A percentile compares a stretch with the other conserved stretches of the same genome.
Evolutionary conservation across 2,329 filamentous ascomycete genomes (phyloP).

Genomic region (Aspergillus felis): DNA sequence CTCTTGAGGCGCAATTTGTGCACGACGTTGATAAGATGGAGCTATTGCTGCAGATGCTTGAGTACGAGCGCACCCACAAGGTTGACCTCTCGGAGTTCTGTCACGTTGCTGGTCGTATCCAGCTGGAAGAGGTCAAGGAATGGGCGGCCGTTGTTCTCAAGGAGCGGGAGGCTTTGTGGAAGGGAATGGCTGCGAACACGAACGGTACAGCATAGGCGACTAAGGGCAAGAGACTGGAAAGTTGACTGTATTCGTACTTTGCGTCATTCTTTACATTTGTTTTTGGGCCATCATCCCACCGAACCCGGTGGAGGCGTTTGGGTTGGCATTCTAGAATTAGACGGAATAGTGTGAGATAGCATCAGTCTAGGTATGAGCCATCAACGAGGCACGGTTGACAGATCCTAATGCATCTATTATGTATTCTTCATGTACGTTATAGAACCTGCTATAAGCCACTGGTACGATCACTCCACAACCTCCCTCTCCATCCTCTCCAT

Average conservation of each 20-base stretch:
- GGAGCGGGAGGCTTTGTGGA: conserved; percentile 74
- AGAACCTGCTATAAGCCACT: not conserved
- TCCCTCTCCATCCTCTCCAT: conserved; percentile 46
- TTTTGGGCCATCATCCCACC: conserved; percentile 1
- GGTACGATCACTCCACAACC: conserved; percentile 24
- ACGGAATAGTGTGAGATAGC: not conserved
- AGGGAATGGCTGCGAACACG: conserved; percentile 25
- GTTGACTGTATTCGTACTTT: conserved; percentile 4
- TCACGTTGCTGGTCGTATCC: conserved; percentile 69
- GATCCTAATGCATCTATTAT: not conserved
- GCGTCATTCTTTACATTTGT: conserved; percentile 2
- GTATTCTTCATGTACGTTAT: not conserved
- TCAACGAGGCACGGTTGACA: not conserved
- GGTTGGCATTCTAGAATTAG: conserved; percentile 2
- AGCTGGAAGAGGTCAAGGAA: conserved; percentile 69
- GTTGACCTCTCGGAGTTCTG: conserved; percentile 84
- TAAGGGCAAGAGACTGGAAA: conserved; percentile 5
- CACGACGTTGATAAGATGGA: conserved; percentile 99
- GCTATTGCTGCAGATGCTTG: conserved; percentile 88
- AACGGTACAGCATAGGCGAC: conserved; percentile 1
- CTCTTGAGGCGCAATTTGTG: conserved; percentile 80
- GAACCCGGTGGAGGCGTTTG: conserved; percentile 5
- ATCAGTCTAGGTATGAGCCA: not conserved
- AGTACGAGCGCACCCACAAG: conserved; percentile 76
- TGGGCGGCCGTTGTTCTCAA: conserved; percentile 75